Conservation (phyloP, 495 filamentous ascomycete species). For the Usnea hakonensis region DNA sequence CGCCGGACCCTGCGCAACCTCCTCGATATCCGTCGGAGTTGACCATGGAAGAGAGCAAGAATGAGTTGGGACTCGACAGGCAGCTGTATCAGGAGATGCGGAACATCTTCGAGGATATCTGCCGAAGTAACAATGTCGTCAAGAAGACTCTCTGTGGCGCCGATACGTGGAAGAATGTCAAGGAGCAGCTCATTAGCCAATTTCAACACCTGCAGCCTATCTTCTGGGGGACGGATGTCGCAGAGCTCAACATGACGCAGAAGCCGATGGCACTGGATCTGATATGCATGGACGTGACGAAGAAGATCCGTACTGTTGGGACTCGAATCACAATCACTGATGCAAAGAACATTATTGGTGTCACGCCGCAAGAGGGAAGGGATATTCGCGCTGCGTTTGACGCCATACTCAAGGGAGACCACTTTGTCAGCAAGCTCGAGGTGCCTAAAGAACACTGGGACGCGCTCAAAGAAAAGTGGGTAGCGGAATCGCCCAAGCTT, state of each 20-base stretch:
- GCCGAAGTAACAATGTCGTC: slow-evolving; percentile 53
- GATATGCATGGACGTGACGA: slow-evolving; percentile 75
- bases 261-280: slow-evolving; percentile 62
- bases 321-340: slow-evolving; percentile 61
- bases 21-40: slow-evolving; percentile 77
- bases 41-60: slow-evolving; percentile 71
- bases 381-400: slow-evolving; percentile 60
- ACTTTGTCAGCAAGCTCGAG: slow-evolving; percentile 67
- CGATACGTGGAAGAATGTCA: slow-evolving; percentile 65
- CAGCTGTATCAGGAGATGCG: slow-evolving; percentile 55
- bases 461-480: slow-evolving; percentile 62
- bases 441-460: slow-evolving; percentile 66
- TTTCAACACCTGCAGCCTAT: slow-evolving; percentile 56
- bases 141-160: slow-evolving; percentile 69
- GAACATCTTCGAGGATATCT: slow-evolving; percentile 61
- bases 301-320: slow-evolving; percentile 59
- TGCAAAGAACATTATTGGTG: slow-evolving; percentile 61
- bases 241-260: slow-evolving; percentile 46
- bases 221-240: slow-evolving; percentile 42
- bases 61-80: slow-evolving; percentile 56
- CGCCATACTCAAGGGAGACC: slow-evolving; percentile 55
- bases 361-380: slow-evolving; percentile 65
- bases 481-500: slow-evolving; percentile 49
- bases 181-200: slow-evolving; percentile 59
- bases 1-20: slow-evolving; percentile 64